Evolutionary conservation across 2,329 filamentous ascomycete species (phyloP).

Genomic region (Shiraia sp.): DNA sequence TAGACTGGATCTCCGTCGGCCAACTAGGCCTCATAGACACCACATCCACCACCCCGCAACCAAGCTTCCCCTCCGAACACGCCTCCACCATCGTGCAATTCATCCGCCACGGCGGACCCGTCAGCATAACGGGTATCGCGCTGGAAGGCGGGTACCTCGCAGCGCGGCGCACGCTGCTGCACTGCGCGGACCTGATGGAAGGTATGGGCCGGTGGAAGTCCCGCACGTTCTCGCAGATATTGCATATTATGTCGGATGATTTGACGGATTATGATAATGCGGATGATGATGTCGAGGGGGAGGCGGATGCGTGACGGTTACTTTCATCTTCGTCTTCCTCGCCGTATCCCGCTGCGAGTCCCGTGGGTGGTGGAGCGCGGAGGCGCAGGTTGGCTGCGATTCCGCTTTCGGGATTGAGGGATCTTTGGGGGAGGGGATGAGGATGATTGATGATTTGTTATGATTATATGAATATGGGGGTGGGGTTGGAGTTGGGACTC

Average conservation of each 20-base stretch:
- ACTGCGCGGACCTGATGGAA: constrained; percentile 58
- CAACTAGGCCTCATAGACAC: constrained; percentile 53
- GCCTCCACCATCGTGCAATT: constrained; percentile 47
- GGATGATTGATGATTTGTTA: no score
- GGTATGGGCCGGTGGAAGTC: constrained; percentile 58
- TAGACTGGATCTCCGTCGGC: constrained; percentile 55
- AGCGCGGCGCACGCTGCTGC: constrained; percentile 55
- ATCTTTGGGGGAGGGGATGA: constrained; percentile 33
- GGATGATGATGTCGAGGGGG: constrained; percentile 14
- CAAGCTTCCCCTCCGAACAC: constrained; percentile 26
- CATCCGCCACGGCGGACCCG: constrained; percentile 53
- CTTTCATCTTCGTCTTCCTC: constrained; percentile 23
- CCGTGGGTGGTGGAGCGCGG: no score
- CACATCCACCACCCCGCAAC: constrained; percentile 34
- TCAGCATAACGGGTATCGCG: constrained; percentile 54
- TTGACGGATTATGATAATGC: constrained; percentile 42
- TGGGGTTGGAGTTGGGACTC: no score
- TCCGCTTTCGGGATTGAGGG: constrained; percentile 27
- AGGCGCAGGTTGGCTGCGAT: no score
- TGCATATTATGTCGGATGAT: constrained; percentile 60
- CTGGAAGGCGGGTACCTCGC: constrained; percentile 56
- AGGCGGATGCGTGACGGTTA: constrained; percentile 27
- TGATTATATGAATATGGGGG: no score
- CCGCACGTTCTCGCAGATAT: constrained; percentile 55
- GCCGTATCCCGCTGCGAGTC: no score